Evolutionary conservation across 2,329 filamentous ascomycete genomes (phyloP), one percentile per base, ranked within the genome.

Genomic region (Calonectria hawksworthii): DNA sequence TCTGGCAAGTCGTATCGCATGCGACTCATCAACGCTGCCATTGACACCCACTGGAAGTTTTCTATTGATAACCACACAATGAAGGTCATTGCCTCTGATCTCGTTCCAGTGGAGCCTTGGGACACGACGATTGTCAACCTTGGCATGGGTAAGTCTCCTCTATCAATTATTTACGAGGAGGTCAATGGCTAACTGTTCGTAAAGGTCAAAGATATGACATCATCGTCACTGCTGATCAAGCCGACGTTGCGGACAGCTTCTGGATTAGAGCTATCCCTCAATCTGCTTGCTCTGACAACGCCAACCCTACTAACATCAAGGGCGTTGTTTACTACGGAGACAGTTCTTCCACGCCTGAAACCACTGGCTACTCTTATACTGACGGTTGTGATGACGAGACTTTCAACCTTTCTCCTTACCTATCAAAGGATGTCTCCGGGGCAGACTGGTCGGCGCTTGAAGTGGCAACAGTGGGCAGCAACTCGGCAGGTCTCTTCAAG

Each of bases 81-180:
- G 77, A 89, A 86, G 0, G 90, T 93, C 44, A 91, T 93, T 65
- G 86, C 88, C 0, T 85, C 83, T 13, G 92, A 93, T 77, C 84
- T 93, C 18, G 89, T 93, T 0, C 90, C 91, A 8, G 86, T 93
- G 41, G 78, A 85, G 18, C 92, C 92, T 0, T 93, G 90, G 75
- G 83, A 83, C 1, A 88, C 90, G 2, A 32, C 23, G 1, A 28
- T 30, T 28, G 4, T 69, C 8, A 47, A 44, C 36, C 13, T 69
- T 6, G 50, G 67, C 26, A 69, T 69, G 38, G 56, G 56, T 63
- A 41, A 63, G 56, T 41, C 16, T 41, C 2, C 2, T 30, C 14
- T 21, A 2, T 9, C 41, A 23, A 8, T 16, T 18, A 41, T 5
- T 21, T 13, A 18, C 4, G 9, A 41, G 4, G 28, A 9, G 9